These are phyloP conservation scores for Fusarium piperis DNA, from an alignment of 2,329 filamentous ascomycete species.

Conservation along the genomic window DNA sequence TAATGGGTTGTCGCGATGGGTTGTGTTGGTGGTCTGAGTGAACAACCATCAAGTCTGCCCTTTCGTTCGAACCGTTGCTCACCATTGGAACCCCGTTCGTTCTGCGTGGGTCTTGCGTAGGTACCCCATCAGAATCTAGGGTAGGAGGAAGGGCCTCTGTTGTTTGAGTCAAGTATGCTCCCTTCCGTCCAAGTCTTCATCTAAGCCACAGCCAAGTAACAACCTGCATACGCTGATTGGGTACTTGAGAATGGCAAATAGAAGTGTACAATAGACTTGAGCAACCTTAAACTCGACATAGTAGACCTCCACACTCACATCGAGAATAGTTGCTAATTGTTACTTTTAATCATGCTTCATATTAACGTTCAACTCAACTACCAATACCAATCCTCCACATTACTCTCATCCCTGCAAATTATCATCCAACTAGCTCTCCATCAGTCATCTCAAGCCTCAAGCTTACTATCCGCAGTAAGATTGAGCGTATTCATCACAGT, in stretches of 20 bases:
- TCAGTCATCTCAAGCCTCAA: constrained; percentile 13
- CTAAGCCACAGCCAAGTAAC: neutral
- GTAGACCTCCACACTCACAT: neutral
- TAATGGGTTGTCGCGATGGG: neutral
- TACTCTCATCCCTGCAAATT: neutral
- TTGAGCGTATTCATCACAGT: constrained; percentile 56
- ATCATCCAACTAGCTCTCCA: neutral
- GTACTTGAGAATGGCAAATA: too few relatives aligned
- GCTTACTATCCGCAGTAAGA: constrained; percentile 43
- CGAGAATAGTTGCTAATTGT: neutral
- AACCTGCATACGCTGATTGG: accelerated
- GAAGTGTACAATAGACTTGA: neutral
- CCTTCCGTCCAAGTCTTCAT: neutral
- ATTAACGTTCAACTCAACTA: neutral
- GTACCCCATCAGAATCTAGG: too few relatives aligned
- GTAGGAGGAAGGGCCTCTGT: too few relatives aligned
- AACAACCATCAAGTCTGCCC: neutral
- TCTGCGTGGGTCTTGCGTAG: too few relatives aligned
- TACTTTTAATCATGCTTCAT: neutral
- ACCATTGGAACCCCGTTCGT: too few relatives aligned
- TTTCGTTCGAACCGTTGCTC: too few relatives aligned
- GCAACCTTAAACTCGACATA: accelerated
- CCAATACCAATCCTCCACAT: neutral
- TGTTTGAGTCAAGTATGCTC: too few relatives aligned
- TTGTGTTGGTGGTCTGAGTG: neutral